Evolutionary conservation across 2,329 filamentous ascomycete genomes (phyloP), one percentile per base, ranked within the genome.

Genomic region (Polychaeton citri): DNA sequence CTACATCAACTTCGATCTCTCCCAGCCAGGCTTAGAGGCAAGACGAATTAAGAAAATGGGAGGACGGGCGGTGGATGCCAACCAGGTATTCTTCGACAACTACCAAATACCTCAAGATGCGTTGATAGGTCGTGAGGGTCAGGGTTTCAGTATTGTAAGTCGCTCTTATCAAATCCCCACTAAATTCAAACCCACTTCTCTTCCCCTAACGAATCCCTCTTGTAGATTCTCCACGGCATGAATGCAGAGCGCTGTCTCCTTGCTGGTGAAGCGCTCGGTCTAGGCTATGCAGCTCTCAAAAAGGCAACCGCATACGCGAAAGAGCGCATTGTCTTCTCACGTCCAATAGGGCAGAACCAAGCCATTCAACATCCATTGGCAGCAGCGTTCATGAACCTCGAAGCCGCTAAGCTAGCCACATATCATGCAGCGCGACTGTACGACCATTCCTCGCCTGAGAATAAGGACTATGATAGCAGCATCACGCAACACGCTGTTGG

Each of bases 21-120:
- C 52, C 0, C 60, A 68, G 3, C 69, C 78, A 0, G 72, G 72
- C 0, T 62, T 88, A 1, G 72, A 79, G 7, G 63, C 90, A 51
- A 74, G 73, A 30, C 73, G 64, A 50, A 92, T 92, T 47, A 76
- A 73, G 57, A 92, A 92, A 56, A 90, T 92, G 82, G 85, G 85
- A 6, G 81, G 82, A 0, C 66, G 81, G 9, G 81, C 82, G 0
- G 75, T 92, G 1, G 83, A 90, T 49, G 81, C 83, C 1, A 92
- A 92, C 46, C 81, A 90, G 52, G 79, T 92, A 1, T 92, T 92
- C 57, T 90, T 92, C 53, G 81, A 90, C 55, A 72, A 78, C 45
- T 92, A 87, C 55, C 55, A 59, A 3, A 72, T 90, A 10, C 73
- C 78, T 0, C 67, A 68, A 0, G 65, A 74, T 28, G 65, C 74